Conservation (phyloP, 768 basidiomycete species). For the Paxillus rubicundulus region DNA sequence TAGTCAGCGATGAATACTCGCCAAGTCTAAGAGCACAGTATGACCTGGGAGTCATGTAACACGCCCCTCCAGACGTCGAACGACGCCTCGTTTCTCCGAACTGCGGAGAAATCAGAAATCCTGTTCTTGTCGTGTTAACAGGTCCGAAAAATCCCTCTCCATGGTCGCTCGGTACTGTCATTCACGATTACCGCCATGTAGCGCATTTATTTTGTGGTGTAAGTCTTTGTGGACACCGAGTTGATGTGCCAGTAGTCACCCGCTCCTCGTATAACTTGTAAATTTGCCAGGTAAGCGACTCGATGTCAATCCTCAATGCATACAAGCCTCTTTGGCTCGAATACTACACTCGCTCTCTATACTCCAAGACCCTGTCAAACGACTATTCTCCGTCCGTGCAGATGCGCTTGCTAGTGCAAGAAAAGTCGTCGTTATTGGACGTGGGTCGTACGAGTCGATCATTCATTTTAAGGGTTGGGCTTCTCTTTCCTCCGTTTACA, state of each 20-base stretch:
- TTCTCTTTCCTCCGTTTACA: too few relatives aligned
- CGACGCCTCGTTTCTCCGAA: conserved; percentile 33
- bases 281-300: conserved; percentile 42
- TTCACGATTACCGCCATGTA: neutral
- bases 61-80: conserved; percentile 34
- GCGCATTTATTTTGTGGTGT: neutral
- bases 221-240: conserved; percentile 13
- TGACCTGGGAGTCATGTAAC: neutral
- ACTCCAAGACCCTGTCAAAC: conserved; percentile 45
- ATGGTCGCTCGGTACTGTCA: too few relatives aligned
- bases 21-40: too few relatives aligned
- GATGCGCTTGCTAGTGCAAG: conserved; percentile 40
- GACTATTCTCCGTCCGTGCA: conserved; percentile 42
- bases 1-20: too few relatives aligned
- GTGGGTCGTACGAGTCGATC: conserved; percentile 56
- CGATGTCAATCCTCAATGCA: neutral
- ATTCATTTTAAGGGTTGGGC: conserved; percentile 44
- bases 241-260: neutral
- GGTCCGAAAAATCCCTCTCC: neutral
- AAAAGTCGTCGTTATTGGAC: conserved; percentile 54
- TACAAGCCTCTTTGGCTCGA: neutral
- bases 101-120: conserved; percentile 39
- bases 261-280: conserved; percentile 9
- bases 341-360: neutral
- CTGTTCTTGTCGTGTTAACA: too few relatives aligned